These are phyloP conservation scores for Flaveria robusta DNA, from an alignment of 129 eudicot species.

Conservation along the genomic window DNA sequence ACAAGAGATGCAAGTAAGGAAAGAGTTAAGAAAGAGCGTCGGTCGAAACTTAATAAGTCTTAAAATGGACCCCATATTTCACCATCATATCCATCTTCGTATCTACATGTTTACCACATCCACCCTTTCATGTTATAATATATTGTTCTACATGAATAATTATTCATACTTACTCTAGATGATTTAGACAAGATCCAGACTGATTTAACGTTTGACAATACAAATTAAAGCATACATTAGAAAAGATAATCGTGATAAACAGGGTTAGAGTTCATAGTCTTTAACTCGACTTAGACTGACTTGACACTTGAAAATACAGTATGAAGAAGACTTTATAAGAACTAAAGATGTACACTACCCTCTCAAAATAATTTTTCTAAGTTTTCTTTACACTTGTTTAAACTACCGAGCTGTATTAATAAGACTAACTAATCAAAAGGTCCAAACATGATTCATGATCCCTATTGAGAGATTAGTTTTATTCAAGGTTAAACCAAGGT, in stretches of 20 bases:
- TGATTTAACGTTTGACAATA: neutral
- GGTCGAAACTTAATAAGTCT: slow-evolving; percentile 45
- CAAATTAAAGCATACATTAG: neutral
- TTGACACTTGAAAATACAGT: neutral
- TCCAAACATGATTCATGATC: neutral
- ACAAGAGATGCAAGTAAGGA: slow-evolving; percentile 1
- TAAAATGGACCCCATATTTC: slow-evolving; percentile 57
- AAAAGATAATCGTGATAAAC: neutral
- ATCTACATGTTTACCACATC: slow-evolving; percentile 42
- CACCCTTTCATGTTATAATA: slow-evolving; percentile 2
- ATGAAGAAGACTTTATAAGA: neutral
- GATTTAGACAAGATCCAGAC: neutral
- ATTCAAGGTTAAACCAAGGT: neutral
- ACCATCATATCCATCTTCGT: slow-evolving; percentile 49
- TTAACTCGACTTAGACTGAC: neutral
- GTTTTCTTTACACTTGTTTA: neutral
- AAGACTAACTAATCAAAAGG: neutral
- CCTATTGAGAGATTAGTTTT: neutral
- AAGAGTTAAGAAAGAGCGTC: slow-evolving; percentile 43
- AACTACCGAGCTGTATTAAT: neutral
- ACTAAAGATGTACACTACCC: neutral
- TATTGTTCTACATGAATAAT: neutral
- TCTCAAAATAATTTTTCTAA: neutral
- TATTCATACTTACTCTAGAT: slow-evolving; percentile 3
- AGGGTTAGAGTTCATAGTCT: neutral